A percentile compares a stretch with the other conserved stretches of the same genome.
Conservation (phyloP, 192 early-diverging fungal genomes). For the Cetraspora pellucida region DNA sequence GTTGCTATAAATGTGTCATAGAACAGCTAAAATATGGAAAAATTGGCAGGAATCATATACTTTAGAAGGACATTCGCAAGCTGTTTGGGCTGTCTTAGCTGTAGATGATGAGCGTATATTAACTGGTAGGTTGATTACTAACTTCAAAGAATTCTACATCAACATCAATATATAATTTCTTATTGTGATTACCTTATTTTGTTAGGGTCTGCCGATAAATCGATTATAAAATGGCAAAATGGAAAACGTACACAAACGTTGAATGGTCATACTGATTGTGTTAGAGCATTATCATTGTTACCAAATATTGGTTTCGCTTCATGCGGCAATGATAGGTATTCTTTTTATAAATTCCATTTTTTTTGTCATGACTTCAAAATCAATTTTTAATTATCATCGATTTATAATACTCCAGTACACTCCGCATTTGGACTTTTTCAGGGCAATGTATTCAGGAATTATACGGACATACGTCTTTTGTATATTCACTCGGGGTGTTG, state of each 20-base stretch:
- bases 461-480: constrained; percentile 88
- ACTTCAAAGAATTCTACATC: background rate
- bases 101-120: constrained; percentile 69
- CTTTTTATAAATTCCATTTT: constrained; percentile 29
- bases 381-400: background rate
- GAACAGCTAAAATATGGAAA: constrained; percentile 89
- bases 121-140: constrained; percentile 61
- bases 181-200: constrained; percentile 21
- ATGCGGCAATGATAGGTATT: constrained; percentile 84
- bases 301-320: constrained; percentile 76
- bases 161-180: background rate
- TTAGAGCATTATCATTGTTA: constrained; percentile 72
- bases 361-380: background rate
- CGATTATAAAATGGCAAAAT: constrained; percentile 83
- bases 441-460: constrained; percentile 77
- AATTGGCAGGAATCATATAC: constrained; percentile 71
- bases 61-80: constrained; percentile 75
- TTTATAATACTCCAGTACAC: constrained; percentile 52
- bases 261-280: constrained; percentile 87
- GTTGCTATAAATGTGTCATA: constrained; percentile 32
- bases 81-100: constrained; percentile 92
- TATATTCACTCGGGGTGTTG: constrained; percentile 80
- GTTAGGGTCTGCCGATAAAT: constrained; percentile 89
- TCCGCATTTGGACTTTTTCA: constrained; percentile 79
- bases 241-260: constrained; percentile 66